These are phyloP conservation scores for Podochytrium sp. DNA, from an alignment of 192 early-diverging fungal species.

Conservation along the genomic window DNA sequence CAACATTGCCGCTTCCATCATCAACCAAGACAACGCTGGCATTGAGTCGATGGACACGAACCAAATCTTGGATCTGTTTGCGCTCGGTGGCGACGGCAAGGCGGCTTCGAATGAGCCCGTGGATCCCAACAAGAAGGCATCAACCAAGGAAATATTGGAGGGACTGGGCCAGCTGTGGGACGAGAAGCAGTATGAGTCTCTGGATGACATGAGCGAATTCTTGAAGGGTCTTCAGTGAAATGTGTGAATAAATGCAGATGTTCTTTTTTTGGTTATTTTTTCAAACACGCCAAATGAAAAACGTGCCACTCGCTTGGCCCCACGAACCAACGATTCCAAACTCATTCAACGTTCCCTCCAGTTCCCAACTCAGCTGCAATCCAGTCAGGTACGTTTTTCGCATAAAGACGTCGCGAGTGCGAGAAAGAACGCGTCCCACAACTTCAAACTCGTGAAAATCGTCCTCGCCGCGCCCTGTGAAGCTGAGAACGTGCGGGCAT, in stretches of 20 bases:
- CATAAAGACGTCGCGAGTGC: background rate
- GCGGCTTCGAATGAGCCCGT: background rate
- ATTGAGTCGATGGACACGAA: conserved; percentile 94
- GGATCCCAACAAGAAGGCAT: conserved; percentile 58
- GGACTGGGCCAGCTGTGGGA: conserved; percentile 88
- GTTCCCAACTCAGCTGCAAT: background rate
- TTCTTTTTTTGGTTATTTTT: background rate
- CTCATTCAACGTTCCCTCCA: conserved; percentile 12
- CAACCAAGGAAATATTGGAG: conserved; percentile 73
- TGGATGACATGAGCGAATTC: conserved; percentile 31
- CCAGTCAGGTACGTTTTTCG: conserved; percentile 11
- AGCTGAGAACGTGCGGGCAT: background rate
- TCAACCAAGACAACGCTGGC: conserved; percentile 95
- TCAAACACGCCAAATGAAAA: background rate
- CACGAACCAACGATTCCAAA: conserved; percentile 18
- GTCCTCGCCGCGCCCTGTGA: background rate
- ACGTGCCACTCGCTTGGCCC: background rate
- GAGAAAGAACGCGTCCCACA: background rate
- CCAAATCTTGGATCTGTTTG: conserved; percentile 93
- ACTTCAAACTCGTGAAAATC: conserved; percentile 5
- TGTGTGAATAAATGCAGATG: background rate
- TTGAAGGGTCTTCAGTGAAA: conserved; percentile 14
- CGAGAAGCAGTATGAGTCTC: conserved; percentile 66
- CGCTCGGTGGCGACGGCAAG: conserved; percentile 59
- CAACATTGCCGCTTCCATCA: conserved; percentile 93